phyloP scores from a whole-genome alignment of 2,329 filamentous ascomycete genomes.

The Aspergillus novoparasiticus region DNA sequence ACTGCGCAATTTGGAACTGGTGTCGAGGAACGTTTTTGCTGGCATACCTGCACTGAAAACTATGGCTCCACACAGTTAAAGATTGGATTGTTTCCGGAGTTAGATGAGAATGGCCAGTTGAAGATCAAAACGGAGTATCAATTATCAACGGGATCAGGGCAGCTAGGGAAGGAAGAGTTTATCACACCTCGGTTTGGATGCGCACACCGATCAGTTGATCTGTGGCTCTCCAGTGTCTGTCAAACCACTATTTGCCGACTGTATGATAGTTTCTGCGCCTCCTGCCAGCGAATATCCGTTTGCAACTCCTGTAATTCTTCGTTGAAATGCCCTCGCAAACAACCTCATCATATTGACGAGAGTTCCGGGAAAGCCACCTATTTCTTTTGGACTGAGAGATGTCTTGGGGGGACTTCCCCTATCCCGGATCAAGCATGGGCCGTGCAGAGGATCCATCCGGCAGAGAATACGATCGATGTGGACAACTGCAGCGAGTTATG shows the following conservation, averaged over 20 bases:
- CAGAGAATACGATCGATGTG: constrained; percentile 34
- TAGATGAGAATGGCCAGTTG: constrained; percentile 35
- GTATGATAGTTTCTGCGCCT: constrained; percentile 36
- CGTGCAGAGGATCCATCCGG: constrained; percentile 41
- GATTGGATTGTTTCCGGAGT: constrained; percentile 39
- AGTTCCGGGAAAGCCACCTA: constrained; percentile 33
- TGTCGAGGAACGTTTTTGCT: constrained; percentile 37
- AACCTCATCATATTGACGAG: constrained; percentile 29
- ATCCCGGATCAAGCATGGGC: constrained; percentile 37
- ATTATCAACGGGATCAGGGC: constrained; percentile 35
- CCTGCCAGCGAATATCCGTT: constrained; percentile 39
- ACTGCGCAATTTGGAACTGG: constrained; percentile 30
- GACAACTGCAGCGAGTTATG: constrained; percentile 43
- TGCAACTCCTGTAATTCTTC: constrained; percentile 38
- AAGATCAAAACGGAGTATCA: constrained; percentile 41
- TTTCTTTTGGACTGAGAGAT: constrained; percentile 39
- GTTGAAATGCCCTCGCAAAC: constrained; percentile 38
- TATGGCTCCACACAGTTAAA: constrained; percentile 39
- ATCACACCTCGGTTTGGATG: constrained; percentile 46
- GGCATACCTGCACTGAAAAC: constrained; percentile 40
- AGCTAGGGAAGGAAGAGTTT: constrained; percentile 40
- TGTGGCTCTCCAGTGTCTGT: constrained; percentile 44
- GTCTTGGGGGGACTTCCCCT: constrained; percentile 31
- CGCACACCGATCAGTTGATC: constrained; percentile 42
- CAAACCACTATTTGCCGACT: constrained; percentile 40